Evolutionary conservation across 2,329 filamentous ascomycete species (phyloP), one percentile per base, ranked within the genome.

Genomic region (Zymoseptoria brevis): DNA sequence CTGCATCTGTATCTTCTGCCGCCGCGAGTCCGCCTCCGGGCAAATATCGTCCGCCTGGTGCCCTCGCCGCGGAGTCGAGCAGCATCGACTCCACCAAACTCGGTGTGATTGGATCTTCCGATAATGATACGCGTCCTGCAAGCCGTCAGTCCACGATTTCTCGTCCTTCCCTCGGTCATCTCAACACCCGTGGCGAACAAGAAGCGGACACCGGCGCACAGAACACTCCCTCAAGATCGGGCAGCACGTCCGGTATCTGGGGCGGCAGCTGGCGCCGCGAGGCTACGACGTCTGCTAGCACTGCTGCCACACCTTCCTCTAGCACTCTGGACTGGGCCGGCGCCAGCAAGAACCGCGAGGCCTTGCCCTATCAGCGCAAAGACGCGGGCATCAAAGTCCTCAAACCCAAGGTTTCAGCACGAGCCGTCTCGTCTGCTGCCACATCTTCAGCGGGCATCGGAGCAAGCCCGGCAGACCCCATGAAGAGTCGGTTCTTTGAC

Each of bases 341-440:
- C 58, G 83, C 84, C 62, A 78, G 75, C 64, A 80, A 80, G 57
- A 73, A 83, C 64, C 68, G 76, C 13, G 86, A 84, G 66, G 72
- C 75, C 22, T n/a, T n/a, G 35, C 85, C 86, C 24, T 90, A 90
- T 70, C 87, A 90, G 70, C 87, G 66, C 79, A 86, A 64, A 75
- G 84, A 70, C 79, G 83, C 88, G 54, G 86, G 85, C 55, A 97
- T 97, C 88, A 97, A 96, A 77, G 87, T 96, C 1, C 79, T 97
- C 56, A 90, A 91, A 69, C 86, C 93, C 1, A 94, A 90, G 72
- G 80, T 86, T 5, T 75, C 76, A 21, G 76, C 76, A 24, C 82
- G 86, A 13, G 75, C 79, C 5, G 74, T 76, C n/a, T 73, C 79
- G 11, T 72, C 75, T 7, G 70, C 69, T 0, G 64, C 68, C n/a